Evolutionary conservation across 495 filamentous ascomycete species (phyloP).

Genomic region (Daldinia caldariorum): DNA sequence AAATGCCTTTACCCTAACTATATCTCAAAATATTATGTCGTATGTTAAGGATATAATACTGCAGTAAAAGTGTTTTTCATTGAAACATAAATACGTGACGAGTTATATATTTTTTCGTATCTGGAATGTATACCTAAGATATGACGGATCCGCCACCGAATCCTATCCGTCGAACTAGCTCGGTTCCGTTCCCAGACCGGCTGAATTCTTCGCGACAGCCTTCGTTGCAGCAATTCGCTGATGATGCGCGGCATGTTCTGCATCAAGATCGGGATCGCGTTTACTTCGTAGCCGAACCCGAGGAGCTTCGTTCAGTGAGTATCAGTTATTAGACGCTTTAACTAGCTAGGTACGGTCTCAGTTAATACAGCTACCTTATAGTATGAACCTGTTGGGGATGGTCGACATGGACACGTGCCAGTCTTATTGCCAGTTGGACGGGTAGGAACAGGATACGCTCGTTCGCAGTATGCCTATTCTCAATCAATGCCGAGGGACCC

Average conservation of each 20-base stretch:
- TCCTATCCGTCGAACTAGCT: constrained; percentile 14
- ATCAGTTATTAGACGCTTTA: background rate
- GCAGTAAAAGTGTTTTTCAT: background rate
- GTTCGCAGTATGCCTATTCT: constrained; percentile 8
- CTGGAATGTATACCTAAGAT: background rate
- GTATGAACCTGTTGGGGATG: constrained; percentile 10
- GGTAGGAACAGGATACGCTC: background rate
- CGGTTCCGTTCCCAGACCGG: constrained; percentile 15
- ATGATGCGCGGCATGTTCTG: constrained; percentile 17
- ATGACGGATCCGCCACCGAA: constrained; percentile 22
- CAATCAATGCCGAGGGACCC: background rate
- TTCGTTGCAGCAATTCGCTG: constrained; percentile 20
- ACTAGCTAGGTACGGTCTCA: background rate
- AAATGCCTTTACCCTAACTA: background rate
- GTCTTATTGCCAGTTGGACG: background rate
- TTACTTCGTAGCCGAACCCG: constrained; percentile 24
- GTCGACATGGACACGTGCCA: background rate
- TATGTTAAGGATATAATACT: background rate
- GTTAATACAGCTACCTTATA: constrained; percentile 5
- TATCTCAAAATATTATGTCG: background rate
- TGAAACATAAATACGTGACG: background rate
- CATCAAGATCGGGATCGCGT: constrained; percentile 15
- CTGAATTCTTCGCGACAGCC: background rate
- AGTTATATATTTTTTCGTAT: background rate
- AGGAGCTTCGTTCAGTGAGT: constrained; percentile 23